phyloP scores from a whole-genome alignment of 2,329 filamentous ascomycete species.

The Penicillium rolfsii region DNA sequence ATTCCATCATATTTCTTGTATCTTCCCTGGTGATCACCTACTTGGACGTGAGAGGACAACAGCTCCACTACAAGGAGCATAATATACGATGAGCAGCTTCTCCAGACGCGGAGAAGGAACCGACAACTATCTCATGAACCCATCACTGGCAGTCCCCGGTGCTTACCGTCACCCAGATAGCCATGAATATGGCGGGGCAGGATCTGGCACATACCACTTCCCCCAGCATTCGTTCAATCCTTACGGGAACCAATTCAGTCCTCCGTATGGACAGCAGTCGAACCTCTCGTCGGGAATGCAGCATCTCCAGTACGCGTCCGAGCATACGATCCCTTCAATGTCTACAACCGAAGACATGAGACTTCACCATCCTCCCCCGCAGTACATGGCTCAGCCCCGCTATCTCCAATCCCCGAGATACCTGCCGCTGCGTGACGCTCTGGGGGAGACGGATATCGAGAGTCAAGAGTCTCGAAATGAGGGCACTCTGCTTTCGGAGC shows the following conservation, averaged over 20 bases:
- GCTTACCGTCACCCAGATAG: slow-evolving; percentile 37
- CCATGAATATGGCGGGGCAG: slow-evolving; percentile 37
- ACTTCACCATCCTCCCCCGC: slow-evolving; percentile 38
- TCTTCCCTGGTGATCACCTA: neutral
- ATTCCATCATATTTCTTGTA: neutral
- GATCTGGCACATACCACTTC: slow-evolving; percentile 38
- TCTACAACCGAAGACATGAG: slow-evolving; percentile 39
- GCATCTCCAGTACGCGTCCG: slow-evolving; percentile 38
- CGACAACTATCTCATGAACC: slow-evolving; percentile 40
- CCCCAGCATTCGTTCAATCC: slow-evolving; percentile 41
- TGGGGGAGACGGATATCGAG: slow-evolving; percentile 46
- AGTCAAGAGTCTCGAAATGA: slow-evolving; percentile 51
- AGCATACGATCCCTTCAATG: slow-evolving; percentile 38
- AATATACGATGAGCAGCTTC: slow-evolving; percentile 45
- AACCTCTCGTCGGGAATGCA: slow-evolving; percentile 37
- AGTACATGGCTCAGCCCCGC: slow-evolving; percentile 38
- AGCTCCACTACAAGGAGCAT: slow-evolving; percentile 5
- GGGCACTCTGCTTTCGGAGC: slow-evolving; percentile 49
- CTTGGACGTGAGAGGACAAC: neutral
- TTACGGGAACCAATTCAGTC: slow-evolving; percentile 43
- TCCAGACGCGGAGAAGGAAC: slow-evolving; percentile 44
- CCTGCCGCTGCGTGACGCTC: slow-evolving; percentile 40
- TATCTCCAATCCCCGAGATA: slow-evolving; percentile 40
- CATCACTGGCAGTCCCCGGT: slow-evolving; percentile 37
- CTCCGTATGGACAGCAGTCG: slow-evolving; percentile 41